These are phyloP conservation scores for Dendrocalamus latiflorus DNA, from an alignment of 202 grass and related monocot species.

Conservation along the genomic window DNA sequence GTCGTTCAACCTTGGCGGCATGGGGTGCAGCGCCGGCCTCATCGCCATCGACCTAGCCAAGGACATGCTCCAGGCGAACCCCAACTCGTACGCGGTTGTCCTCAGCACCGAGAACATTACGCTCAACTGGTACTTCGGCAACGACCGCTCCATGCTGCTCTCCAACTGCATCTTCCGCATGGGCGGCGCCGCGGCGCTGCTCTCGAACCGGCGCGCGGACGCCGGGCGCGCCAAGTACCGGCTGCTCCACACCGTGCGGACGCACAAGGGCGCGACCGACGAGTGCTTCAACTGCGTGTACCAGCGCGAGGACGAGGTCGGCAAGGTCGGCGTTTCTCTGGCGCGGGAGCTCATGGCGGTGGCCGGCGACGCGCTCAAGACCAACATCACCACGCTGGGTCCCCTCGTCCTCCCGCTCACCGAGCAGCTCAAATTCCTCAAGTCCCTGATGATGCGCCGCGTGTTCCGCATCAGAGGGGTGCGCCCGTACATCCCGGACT, in stretches of 20 bases:
- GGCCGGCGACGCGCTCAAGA: too few relatives aligned
- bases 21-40: constrained; percentile 94
- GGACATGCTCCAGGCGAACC: constrained; percentile 79
- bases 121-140: constrained; percentile 97
- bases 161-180: constrained; percentile 86
- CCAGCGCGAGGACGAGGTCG: constrained; percentile 67
- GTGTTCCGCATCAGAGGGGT: too few relatives aligned
- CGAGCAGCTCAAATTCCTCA: too few relatives aligned
- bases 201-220: constrained; percentile 65
- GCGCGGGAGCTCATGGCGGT: too few relatives aligned
- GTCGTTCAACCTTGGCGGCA: constrained; percentile 93
- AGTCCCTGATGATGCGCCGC: too few relatives aligned
- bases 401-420: too few relatives aligned
- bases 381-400: too few relatives aligned
- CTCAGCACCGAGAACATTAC: constrained; percentile 96
- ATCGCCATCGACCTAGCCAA: constrained; percentile 90
- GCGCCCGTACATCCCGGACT: too few relatives aligned
- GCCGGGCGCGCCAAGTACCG: constrained; percentile 72
- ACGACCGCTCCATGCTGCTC: constrained; percentile 90
- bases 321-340: constrained; percentile 71
- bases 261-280: constrained; percentile 85
- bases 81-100: constrained; percentile 61
- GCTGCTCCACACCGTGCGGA: constrained; percentile 76
- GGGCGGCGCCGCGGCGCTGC: constrained; percentile 61
- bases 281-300: constrained; percentile 91